A percentile compares a stretch with the other conserved stretches of the same genome.
These are phyloP conservation scores for Aristolochia californica DNA, from an alignment of 164 flowering plant genomes.

Conservation along the genomic window DNA sequence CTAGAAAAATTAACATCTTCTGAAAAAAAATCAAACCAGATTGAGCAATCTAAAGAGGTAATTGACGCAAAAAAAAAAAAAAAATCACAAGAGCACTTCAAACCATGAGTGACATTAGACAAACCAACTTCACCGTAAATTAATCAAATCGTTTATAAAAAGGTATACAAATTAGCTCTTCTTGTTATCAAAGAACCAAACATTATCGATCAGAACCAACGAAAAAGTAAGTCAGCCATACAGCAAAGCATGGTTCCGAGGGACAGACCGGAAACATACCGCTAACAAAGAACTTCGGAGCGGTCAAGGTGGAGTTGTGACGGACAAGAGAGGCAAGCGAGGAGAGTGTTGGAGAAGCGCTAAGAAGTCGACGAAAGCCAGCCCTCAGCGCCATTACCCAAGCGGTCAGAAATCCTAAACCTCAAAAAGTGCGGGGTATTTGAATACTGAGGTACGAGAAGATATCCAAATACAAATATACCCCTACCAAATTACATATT, in stretches of 20 bases:
- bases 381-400: conserved; percentile 3
- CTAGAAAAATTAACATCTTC: no score
- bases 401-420: no score
- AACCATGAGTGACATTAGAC: background rate
- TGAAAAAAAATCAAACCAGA: no score
- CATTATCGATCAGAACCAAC: background rate
- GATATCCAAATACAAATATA: no score
- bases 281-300: conserved; percentile 2
- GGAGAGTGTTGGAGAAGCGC: background rate
- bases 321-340: no score
- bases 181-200: background rate
- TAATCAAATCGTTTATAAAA: background rate
- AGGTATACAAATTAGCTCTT: background rate
- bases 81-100: background rate
- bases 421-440: no score
- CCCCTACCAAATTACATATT: no score
- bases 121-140: background rate
- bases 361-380: conserved; percentile 1
- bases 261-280: background rate
- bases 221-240: no score
- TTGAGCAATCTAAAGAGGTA: no score
- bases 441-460: no score
- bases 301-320: conserved; percentile 1
- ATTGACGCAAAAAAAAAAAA: no score
- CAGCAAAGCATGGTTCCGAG: background rate